Percentiles rank a stretch among this genome's conserved stretches.
Evolutionary conservation across 805 yeast species (phyloP).

Genomic region (Ogataea nitratoaversa): DNA sequence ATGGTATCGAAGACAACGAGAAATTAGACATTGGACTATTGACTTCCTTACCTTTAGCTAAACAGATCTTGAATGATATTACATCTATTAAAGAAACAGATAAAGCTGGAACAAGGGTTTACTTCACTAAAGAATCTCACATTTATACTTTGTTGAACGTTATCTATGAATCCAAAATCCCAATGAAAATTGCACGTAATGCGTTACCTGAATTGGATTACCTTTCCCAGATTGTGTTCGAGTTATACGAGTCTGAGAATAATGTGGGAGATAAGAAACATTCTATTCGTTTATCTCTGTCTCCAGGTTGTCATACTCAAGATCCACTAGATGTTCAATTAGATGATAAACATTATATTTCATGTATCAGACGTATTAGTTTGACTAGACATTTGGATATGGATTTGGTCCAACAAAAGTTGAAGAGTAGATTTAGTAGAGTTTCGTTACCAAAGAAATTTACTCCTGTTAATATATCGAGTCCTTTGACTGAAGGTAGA

Average conservation of each 20-base stretch:
- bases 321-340: conserved; percentile 96
- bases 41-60: conserved; percentile 90
- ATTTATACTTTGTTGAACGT: conserved; percentile 90
- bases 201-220: conserved; percentile 96
- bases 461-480: conserved; percentile 82
- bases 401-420: conserved; percentile 78
- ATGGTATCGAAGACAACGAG: conserved; percentile 93
- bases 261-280: conserved; percentile 71
- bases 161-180: conserved; percentile 85
- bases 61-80: conserved; percentile 77
- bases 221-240: conserved; percentile 90
- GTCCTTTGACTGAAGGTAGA: conserved; percentile 32
- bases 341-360: conserved; percentile 93
- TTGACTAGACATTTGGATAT: conserved; percentile 91
- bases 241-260: conserved; percentile 79
- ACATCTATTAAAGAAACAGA: conserved; percentile 73
- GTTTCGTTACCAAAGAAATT: conserved; percentile 89
- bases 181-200: conserved; percentile 92
- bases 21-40: conserved; percentile 92
- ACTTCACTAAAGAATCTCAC: conserved; percentile 96
- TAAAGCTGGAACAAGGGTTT: conserved; percentile 79
- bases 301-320: conserved; percentile 98
- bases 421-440: conserved; percentile 76
- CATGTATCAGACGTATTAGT: conserved; percentile 88
- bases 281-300: conserved; percentile 82